Conservation (phyloP, 306 rosid genomes). For the Acacia crassicarpa region DNA sequence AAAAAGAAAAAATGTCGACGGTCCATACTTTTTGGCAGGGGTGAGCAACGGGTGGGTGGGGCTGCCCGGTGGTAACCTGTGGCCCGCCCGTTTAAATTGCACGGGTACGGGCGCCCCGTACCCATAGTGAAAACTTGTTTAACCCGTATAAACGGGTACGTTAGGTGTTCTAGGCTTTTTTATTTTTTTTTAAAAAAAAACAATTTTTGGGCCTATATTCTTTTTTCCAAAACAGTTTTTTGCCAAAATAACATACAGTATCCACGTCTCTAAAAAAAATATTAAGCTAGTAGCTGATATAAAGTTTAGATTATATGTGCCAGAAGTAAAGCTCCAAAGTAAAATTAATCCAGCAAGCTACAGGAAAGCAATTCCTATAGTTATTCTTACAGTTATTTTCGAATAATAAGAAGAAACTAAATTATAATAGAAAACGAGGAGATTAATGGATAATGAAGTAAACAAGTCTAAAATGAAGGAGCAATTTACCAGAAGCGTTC, state of each 20-base stretch:
- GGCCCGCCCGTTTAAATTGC: no score
- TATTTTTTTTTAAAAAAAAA: no score
- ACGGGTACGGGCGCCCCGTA: no score
- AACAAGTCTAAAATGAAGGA: not conserved
- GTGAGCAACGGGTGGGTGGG: no score
- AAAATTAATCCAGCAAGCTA: not conserved
- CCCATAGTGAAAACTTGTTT: no score
- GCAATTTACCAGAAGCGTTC: slow-evolving; percentile 79
- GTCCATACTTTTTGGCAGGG: no score
- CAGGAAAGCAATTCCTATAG: not conserved
- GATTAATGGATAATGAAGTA: not conserved
- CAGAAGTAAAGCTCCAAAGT: not conserved
- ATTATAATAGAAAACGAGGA: not conserved
- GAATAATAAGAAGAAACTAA: not conserved
- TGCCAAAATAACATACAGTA: not conserved
- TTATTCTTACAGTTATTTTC: not conserved
- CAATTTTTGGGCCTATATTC: no score
- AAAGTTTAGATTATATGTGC: not conserved
- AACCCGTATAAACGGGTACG: no score
- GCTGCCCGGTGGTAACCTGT: no score
- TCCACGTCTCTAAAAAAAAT: not conserved
- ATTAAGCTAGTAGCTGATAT: not conserved
- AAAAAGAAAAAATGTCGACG: no score
- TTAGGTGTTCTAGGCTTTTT: no score
- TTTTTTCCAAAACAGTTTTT: no score